Percentiles rank a stretch among this genome's conserved stretches.
Conservation (phyloP, 2,329 filamentous ascomycete species). For the Aspergillus intermedius region DNA sequence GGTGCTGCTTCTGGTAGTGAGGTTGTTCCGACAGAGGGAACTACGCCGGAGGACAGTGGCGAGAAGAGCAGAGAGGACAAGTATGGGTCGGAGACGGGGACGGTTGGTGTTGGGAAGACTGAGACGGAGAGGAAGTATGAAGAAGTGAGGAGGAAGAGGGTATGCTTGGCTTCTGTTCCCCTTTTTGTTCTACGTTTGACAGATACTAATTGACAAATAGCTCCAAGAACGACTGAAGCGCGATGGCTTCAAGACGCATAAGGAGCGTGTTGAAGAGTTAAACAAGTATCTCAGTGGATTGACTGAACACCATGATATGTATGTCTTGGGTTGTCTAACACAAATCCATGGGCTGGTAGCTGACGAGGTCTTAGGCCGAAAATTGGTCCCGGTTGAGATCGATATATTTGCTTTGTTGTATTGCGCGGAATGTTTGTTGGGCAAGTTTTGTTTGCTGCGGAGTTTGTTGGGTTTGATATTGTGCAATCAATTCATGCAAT, state of each 20-base stretch:
- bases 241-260: constrained; percentile 91
- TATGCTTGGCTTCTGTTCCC: constrained; percentile 39
- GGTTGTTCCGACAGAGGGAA: constrained; percentile 9
- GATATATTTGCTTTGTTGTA: not conserved
- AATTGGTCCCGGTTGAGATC: constrained; percentile 34
- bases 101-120: constrained; percentile 58
- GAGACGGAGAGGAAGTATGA: constrained; percentile 76
- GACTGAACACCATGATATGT: constrained; percentile 98
- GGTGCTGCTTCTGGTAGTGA: constrained; percentile 14
- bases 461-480: too few species aligned
- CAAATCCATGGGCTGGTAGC: not conserved
- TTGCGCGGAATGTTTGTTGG: not conserved
- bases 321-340: constrained; percentile 20
- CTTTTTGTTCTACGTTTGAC: constrained; percentile 2
- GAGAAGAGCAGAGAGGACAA: constrained; percentile 9
- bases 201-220: constrained; percentile 38
- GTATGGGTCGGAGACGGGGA: constrained; percentile 1
- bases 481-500: too few species aligned
- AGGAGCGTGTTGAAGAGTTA: constrained; percentile 89
- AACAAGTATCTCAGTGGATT: constrained; percentile 88
- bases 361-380: constrained; percentile 28
- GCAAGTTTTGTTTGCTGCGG: not conserved
- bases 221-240: constrained; percentile 73
- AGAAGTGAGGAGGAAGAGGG: constrained; percentile 72
- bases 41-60: constrained; percentile 6